phyloP scores from a whole-genome alignment of 495 filamentous ascomycete species.

The Aspergillus biplanus region DNA sequence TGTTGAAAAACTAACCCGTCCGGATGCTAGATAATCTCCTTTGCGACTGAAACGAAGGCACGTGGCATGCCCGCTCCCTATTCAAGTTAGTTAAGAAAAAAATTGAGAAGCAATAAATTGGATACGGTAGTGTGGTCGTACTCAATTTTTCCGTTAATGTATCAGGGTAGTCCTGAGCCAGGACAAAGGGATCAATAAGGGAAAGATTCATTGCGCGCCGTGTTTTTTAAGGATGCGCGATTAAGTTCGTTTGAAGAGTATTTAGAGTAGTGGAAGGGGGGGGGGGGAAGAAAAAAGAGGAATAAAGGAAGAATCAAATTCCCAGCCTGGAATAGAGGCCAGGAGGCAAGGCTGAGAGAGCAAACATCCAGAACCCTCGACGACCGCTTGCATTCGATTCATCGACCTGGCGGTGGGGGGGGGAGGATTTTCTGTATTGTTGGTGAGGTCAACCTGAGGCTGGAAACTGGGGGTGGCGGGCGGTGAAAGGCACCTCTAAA shows the following conservation, averaged over 20 bases:
- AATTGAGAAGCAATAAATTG: background rate
- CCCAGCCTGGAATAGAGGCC: conserved; percentile 39
- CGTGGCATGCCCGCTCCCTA: conserved; percentile 66
- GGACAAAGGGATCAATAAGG: conserved; percentile 77
- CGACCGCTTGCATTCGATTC: conserved; percentile 15
- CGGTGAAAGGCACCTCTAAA: conserved; percentile 25
- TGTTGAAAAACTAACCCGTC: conserved; percentile 61
- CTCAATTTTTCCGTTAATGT: conserved; percentile 82
- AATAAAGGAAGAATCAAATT: conserved; percentile 14
- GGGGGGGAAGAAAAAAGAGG: conserved; percentile 2
- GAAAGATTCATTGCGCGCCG: conserved; percentile 70
- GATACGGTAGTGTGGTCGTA: conserved; percentile 35
- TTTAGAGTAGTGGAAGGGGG: no score
- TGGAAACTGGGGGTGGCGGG: conserved; percentile 25
- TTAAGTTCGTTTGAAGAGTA: background rate
- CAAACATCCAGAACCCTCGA: conserved; percentile 35
- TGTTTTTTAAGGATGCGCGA: background rate
- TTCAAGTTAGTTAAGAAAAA: conserved; percentile 16
- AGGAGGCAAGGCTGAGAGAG: conserved; percentile 26
- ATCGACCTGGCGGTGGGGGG: conserved; percentile 18
- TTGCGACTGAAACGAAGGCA: conserved; percentile 88
- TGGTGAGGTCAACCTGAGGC: conserved; percentile 10
- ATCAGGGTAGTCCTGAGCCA: conserved; percentile 95
- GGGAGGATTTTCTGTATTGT: conserved; percentile 17
- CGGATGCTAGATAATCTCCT: conserved; percentile 92